Conservation (phyloP, 148 eudicot species). For the Euryodendron excelsum region DNA sequence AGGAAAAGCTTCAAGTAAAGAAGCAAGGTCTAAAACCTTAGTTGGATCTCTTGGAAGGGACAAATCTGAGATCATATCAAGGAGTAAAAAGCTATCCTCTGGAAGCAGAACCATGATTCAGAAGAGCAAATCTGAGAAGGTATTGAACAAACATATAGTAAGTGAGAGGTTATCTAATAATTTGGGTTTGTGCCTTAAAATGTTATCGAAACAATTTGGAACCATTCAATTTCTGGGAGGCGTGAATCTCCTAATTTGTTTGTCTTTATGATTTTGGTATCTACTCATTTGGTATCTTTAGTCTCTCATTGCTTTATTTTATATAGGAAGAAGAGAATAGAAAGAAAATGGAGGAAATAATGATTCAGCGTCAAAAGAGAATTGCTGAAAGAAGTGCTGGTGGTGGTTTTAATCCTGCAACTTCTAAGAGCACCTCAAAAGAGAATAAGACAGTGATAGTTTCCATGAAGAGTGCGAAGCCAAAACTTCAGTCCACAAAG, state of each 20-base stretch:
- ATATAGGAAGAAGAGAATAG: conserved; percentile 67
- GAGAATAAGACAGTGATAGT: conserved; percentile 33
- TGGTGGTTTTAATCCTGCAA: conserved; percentile 24
- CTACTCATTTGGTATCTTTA: neutral
- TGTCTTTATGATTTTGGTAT: neutral
- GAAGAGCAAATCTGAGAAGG: conserved; percentile 61
- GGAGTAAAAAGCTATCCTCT: conserved; percentile 34
- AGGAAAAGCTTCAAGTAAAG: conserved; percentile 40
- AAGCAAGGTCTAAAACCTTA: conserved; percentile 41
- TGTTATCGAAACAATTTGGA: neutral
- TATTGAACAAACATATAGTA: conserved; percentile 20
- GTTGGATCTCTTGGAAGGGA: conserved; percentile 42
- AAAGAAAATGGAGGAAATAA: conserved; percentile 66
- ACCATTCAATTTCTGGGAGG: neutral
- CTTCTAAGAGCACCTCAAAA: conserved; percentile 27
- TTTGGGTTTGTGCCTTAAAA: neutral
- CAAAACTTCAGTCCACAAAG: conserved; percentile 30
- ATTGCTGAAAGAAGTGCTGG: conserved; percentile 73
- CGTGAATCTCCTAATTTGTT: neutral
- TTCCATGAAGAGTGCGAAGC: conserved; percentile 32
- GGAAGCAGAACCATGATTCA: conserved; percentile 45
- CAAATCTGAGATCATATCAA: conserved; percentile 51
- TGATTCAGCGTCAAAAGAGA: conserved; percentile 57
- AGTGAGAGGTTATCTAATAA: neutral
- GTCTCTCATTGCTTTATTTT: neutral